Percentiles rank a stretch among this genome's conserved stretches.
phyloP scores from a whole-genome alignment of 139 green algal genomes.

The Penium margaritaceum region DNA sequence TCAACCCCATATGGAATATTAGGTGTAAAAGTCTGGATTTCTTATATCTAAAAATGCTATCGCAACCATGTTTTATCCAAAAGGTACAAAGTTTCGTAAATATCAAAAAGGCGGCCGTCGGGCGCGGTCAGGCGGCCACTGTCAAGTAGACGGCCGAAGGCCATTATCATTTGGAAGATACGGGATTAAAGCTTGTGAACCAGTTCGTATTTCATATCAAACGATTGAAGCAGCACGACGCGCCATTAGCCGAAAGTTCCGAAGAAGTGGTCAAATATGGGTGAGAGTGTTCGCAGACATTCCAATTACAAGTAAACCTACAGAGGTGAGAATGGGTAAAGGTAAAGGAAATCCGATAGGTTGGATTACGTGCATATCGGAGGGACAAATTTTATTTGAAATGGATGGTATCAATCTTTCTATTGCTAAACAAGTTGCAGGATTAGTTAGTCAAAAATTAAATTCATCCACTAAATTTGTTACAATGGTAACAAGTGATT shows the following conservation, averaged over 20 bases:
- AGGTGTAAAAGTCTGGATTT: slow-evolving; percentile 37
- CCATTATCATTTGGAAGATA: slow-evolving; percentile 43
- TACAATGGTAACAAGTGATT: neutral
- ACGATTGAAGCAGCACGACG: slow-evolving; percentile 56
- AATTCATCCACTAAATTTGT: slow-evolving; percentile 11
- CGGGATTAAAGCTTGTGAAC: slow-evolving; percentile 45
- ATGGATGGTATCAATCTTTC: slow-evolving; percentile 52
- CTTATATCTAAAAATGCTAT: slow-evolving; percentile 39
- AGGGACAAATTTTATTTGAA: slow-evolving; percentile 60
- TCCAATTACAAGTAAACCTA: slow-evolving; percentile 54
- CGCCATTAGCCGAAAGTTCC: slow-evolving; percentile 52
- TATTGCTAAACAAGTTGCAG: slow-evolving; percentile 49
- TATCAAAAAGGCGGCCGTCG: slow-evolving; percentile 54
- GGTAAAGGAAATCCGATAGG: slow-evolving; percentile 55
- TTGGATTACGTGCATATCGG: slow-evolving; percentile 53
- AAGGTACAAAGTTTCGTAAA: slow-evolving; percentile 57
- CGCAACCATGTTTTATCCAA: slow-evolving; percentile 46
- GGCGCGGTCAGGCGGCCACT: no score
- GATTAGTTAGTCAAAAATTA: slow-evolving; percentile 10
- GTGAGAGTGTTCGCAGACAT: slow-evolving; percentile 60
- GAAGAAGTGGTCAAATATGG: slow-evolving; percentile 54
- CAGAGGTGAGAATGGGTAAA: slow-evolving; percentile 61
- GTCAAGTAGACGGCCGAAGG: slow-evolving; percentile 35
- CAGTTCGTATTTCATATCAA: slow-evolving; percentile 24
- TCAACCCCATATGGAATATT: slow-evolving; percentile 17